Evolutionary conservation across 768 basidiomycete genomes (phyloP), one percentile per base, ranked within the genome.

Genomic region (Nidularia pulvinata): DNA sequence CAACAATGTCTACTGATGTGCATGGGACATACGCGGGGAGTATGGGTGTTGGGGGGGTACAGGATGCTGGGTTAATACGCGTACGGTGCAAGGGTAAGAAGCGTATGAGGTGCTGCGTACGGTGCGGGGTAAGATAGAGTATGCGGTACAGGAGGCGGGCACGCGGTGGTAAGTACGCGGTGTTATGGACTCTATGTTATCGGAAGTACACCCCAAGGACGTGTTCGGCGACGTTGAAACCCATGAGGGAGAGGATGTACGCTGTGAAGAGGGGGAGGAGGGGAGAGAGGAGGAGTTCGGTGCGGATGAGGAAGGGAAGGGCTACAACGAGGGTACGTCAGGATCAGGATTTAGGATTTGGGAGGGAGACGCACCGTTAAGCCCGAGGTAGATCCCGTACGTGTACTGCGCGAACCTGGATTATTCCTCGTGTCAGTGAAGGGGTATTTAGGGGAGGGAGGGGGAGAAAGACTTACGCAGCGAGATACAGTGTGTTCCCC

Each of bases 271-370:
- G 73, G 22, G 95, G 93, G 25, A 97, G 76, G 43, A 98, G 72
- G 2, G 95, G 96, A 10, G 93, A 85, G n/a, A 98, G 83, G 45
- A 98, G 81, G 42, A 97, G 76, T 68, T 95, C 93, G 13, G 91
- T 85, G 32, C 94, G 90, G 57, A 93, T 82, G 54, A 98, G 82
- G 74, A 98, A 98, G 1, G 96, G 96, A n/a, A 98, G 76, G 25
- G 95, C 95, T 90, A 60, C 55, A 35, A 51, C n/a, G 34, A 47
- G 34, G 35, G 25, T n/a, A 30, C 34, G 59, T 35, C 22, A 33
- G 33, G 49, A 42, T 52, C 22, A 49, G 42, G 44, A 46, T 25
- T 10, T 14, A 3, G 45, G 10, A 14, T 10, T 10, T 22, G 13
- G 11, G 25, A 46, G 22, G 22, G 10, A 46, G 10, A 25, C 45